These are phyloP conservation scores for Aureoboletus auriporus DNA, from an alignment of 768 basidiomycete genomes.

Conservation along the genomic window DNA sequence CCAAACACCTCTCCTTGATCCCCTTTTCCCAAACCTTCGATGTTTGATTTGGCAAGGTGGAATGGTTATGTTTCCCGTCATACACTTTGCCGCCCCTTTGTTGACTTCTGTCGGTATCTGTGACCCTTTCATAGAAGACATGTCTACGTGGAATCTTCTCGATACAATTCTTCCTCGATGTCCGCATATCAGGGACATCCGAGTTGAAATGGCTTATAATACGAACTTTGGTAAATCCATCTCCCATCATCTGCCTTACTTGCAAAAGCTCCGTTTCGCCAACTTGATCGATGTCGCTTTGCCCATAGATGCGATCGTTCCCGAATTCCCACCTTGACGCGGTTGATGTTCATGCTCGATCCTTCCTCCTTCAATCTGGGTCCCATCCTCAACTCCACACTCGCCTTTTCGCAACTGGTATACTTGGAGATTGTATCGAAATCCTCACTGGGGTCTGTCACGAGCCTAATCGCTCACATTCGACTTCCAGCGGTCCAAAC, in stretches of 20 bases:
- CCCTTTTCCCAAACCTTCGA: slow-evolving; percentile 6
- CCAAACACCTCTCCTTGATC: background rate
- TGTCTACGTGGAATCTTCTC: background rate
- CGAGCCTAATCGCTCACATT: background rate
- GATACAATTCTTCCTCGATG: background rate
- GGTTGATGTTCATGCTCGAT: slow-evolving; percentile 1
- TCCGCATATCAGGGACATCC: slow-evolving; percentile 4
- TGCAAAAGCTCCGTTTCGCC: background rate
- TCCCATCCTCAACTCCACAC: background rate
- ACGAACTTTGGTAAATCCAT: background rate
- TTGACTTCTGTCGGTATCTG: slow-evolving; percentile 1
- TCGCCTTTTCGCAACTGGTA: background rate
- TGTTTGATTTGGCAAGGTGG: slow-evolving; percentile 5
- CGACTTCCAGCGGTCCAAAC: background rate
- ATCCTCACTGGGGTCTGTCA: background rate
- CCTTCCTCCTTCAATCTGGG: background rate
- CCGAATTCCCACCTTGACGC: background rate
- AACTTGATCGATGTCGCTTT: background rate
- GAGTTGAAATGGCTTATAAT: background rate
- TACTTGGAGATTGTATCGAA: slow-evolving; percentile 1
- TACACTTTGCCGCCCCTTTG: background rate
- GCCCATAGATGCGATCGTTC: background rate
- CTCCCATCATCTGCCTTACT: background rate
- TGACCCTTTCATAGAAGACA: background rate
- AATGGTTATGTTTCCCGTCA: background rate